A percentile compares a stretch with the other conserved stretches of the same genome.
These are phyloP conservation scores for Microcyclospora tardicrescens DNA, from an alignment of 2,329 filamentous ascomycete species.

Conservation along the genomic window DNA sequence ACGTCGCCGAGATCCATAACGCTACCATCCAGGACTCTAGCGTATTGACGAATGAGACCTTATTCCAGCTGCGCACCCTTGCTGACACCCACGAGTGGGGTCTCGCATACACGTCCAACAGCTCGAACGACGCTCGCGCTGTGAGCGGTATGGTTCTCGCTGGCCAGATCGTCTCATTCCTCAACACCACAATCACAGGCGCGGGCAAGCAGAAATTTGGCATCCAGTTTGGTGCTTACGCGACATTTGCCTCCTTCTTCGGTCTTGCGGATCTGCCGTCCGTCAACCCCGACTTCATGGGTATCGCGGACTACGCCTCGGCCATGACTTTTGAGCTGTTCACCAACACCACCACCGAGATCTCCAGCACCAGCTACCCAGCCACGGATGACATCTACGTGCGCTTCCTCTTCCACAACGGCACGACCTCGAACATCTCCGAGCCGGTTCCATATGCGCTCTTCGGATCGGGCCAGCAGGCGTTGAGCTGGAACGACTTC, in stretches of 20 bases:
- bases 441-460: conserved; percentile 44
- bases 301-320: conserved; percentile 72
- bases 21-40: conserved; percentile 42
- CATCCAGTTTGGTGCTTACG: conserved; percentile 51
- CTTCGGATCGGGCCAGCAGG: conserved; percentile 42
- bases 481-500: conserved; percentile 59
- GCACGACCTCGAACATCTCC: conserved; percentile 35
- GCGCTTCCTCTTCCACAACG: conserved; percentile 51
- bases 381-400: conserved; percentile 39
- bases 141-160: conserved; percentile 37
- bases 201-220: conserved; percentile 29
- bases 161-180: conserved; percentile 31
- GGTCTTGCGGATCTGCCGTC: conserved; percentile 40
- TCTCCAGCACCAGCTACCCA: conserved; percentile 27
- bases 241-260: conserved; percentile 48
- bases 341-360: conserved; percentile 34
- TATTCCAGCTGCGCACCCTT: conserved; percentile 55
- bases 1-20: conserved; percentile 52
- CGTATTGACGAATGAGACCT: conserved; percentile 46
- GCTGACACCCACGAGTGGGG: conserved; percentile 72
- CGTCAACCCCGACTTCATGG: conserved; percentile 51
- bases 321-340: conserved; percentile 67
- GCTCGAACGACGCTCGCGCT: conserved; percentile 34
- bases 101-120: conserved; percentile 57
- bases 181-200: conserved; percentile 31